Conservation (phyloP, 208 protist genomes). For the Zelonia costaricensis region DNA sequence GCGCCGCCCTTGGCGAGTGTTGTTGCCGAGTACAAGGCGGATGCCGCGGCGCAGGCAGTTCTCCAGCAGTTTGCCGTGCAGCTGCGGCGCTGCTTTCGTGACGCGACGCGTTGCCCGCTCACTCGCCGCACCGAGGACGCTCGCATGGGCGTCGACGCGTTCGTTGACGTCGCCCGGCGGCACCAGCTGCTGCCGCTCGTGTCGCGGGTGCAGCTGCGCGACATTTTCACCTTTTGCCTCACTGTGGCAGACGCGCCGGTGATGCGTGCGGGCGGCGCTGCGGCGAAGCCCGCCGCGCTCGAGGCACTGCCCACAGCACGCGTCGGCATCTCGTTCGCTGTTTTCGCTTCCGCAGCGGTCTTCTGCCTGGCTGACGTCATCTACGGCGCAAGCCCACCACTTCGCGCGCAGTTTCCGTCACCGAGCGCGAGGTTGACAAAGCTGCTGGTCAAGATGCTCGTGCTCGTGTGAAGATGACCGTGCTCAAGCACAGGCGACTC, state of each 20-base stretch:
- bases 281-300: not conserved
- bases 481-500: not conserved
- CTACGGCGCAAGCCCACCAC: constrained; percentile 37
- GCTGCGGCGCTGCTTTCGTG: constrained; percentile 47
- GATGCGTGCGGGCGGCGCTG: not conserved
- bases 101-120: constrained; percentile 8
- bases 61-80: constrained; percentile 35
- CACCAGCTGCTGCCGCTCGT: constrained; percentile 57
- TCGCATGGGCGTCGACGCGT: constrained; percentile 49
- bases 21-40: constrained; percentile 6
- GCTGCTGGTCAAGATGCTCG: constrained; percentile 70
- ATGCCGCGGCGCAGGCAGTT: constrained; percentile 30
- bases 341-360: constrained; percentile 38
- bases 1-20: not conserved
- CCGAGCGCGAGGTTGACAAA: constrained; percentile 45
- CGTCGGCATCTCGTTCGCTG: constrained; percentile 29
- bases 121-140: constrained; percentile 1
- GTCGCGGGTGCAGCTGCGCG: constrained; percentile 32
- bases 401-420: constrained; percentile 49
- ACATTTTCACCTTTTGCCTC: constrained; percentile 48
- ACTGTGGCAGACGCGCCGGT: constrained; percentile 3
- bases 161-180: constrained; percentile 36
- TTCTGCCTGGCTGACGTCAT: constrained; percentile 58
- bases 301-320: too few relatives aligned
- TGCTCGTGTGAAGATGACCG: constrained; percentile 22